Evolutionary conservation across 2,329 filamentous ascomycete species (phyloP).

Genomic region (Aureobasidium sp.): DNA sequence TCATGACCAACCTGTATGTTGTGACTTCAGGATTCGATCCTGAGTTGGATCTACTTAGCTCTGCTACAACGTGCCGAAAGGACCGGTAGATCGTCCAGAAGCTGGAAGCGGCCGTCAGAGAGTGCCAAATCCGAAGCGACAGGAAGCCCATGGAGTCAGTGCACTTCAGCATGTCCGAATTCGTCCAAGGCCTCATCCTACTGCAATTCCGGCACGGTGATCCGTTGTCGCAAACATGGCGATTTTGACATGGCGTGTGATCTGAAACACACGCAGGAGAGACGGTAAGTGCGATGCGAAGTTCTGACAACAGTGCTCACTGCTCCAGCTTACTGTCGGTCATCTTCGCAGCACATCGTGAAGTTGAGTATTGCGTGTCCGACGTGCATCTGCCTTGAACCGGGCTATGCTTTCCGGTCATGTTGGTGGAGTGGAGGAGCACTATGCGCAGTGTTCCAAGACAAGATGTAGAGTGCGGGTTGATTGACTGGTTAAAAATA

Average conservation of each 20-base stretch:
- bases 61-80: background rate
- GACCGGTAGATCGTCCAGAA: background rate
- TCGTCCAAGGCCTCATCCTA: background rate
- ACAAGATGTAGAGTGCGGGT: background rate
- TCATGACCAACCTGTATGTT: background rate
- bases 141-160: background rate
- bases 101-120: background rate
- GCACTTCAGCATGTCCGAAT: background rate
- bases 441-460: background rate
- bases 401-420: background rate
- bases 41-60: background rate
- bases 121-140: background rate
- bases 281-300: background rate
- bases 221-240: constrained; percentile 6
- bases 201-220: constrained; percentile 1
- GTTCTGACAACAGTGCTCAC: background rate
- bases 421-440: background rate
- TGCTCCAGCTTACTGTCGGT: background rate
- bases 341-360: background rate
- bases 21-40: background rate
- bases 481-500: background rate
- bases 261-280: background rate
- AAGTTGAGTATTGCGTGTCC: background rate
- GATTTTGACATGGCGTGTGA: background rate
- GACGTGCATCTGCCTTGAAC: background rate